Evolutionary conservation across 2,329 filamentous ascomycete species (phyloP), one percentile per base, ranked within the genome.

Genomic region (Alternaria sp.): DNA sequence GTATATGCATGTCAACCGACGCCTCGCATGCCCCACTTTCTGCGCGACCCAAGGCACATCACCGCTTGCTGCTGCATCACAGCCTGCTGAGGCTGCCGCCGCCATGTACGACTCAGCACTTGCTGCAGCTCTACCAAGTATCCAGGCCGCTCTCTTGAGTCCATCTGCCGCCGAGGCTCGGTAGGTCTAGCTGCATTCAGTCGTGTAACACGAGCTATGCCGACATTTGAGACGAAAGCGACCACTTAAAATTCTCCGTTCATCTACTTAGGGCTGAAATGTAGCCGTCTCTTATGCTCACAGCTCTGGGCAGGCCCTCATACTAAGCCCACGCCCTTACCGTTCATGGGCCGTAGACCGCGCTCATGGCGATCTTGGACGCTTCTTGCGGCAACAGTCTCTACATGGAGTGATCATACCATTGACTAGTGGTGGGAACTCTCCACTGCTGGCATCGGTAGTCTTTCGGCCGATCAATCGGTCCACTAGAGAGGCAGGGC

Each of bases 311-410:
- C 56, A 58, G 55, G 32, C 55, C 58, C 44, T 49, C 59, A 68
- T 59, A 56, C 54, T 59, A 60, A 52, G 54, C 40, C 59, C 50
- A 43, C 43, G 28, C 52, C 57, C 50, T 58, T 65, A 61, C 66
- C 61, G 46, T 62, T 62, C 52, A 46, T 56, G 62, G 62, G 65
- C 65, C 57, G 65, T 61, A 58, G 32, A 51, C 57, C 62, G 55
- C 63, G 52, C 56, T 59, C 62, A 71, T 68, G 69, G 66, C 67
- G 69, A 64, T 66, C 62, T 61, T 59, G 40, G 57, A 56, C 21
- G 59, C 57, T 40, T 67, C 30, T 56, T 64, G 54, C 49, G 54
- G 55, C 57, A 59, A 47, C 45, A 54, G 45, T 59, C 54, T 57
- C 47, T 44, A 62, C 59, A 64, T 65, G 58, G 65, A 57, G 49